Conservation (phyloP, 2,329 filamentous ascomycete genomes). For the Fusarium virguliforme region DNA sequence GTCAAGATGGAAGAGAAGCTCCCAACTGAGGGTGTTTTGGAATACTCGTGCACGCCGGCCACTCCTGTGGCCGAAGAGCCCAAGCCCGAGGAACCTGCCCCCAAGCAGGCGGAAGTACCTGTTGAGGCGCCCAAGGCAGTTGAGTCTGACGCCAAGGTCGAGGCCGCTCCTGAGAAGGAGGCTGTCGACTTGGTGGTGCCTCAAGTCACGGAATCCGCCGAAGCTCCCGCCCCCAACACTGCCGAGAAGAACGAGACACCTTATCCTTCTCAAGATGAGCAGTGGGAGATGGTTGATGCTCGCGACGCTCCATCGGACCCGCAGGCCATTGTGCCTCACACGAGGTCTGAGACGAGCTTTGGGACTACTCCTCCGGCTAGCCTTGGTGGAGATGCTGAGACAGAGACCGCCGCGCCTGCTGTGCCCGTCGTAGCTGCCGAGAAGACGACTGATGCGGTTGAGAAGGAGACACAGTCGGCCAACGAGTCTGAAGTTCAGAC, state of each 20-base stretch:
- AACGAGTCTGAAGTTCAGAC: conserved; percentile 33
- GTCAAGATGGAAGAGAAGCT: conserved; percentile 7
- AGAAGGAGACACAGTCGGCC: conserved; percentile 13
- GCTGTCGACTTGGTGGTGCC: neutral
- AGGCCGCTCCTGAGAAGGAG: conserved; percentile 8
- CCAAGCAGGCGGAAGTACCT: conserved; percentile 2
- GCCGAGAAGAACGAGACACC: conserved; percentile 17
- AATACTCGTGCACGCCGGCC: conserved; percentile 10
- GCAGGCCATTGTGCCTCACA: conserved; percentile 32
- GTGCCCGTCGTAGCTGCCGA: neutral
- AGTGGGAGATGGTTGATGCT: conserved; percentile 36
- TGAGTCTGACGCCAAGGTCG: conserved; percentile 5
- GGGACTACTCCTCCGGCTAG: conserved; percentile 34
- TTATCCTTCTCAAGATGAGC: conserved; percentile 31
- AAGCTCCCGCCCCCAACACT: neutral
- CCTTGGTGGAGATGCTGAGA: conserved; percentile 28
- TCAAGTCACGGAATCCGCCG: conserved; percentile 1
- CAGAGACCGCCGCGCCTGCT: conserved; percentile 14
- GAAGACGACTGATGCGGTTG: conserved; percentile 1
- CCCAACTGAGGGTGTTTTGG: conserved; percentile 8
- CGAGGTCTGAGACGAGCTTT: conserved; percentile 44
- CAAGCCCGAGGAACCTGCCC: conserved; percentile 4
- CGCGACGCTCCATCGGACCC: conserved; percentile 24
- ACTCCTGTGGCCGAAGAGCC: neutral
- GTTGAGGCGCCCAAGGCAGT: neutral